A percentile compares a stretch with the other conserved stretches of the same genome.
Evolutionary conservation across 352 stramenopile species (phyloP).

Genomic region (Pythium utonaiense): DNA sequence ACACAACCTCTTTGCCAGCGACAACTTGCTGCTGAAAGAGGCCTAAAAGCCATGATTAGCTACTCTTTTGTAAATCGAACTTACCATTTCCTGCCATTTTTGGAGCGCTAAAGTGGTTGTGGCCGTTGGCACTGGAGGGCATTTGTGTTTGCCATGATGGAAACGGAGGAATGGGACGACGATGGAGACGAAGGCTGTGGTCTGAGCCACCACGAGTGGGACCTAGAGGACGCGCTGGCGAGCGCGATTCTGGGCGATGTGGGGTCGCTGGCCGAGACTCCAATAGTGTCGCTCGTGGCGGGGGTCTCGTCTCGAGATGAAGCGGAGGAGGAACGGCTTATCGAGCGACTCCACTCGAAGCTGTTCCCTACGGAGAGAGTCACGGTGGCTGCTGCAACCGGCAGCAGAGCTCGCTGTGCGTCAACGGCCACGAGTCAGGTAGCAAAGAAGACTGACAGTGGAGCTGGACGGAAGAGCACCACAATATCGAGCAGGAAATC

Average conservation of each 20-base stretch:
- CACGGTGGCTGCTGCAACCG: no score
- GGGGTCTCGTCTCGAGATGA: not conserved
- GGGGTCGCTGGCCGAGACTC: not conserved
- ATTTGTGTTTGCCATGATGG: not conserved
- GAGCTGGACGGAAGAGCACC: not conserved
- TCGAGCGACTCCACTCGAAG: slow-evolving; percentile 12
- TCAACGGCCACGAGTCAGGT: not conserved
- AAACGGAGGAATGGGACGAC: not conserved
- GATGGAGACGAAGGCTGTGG: not conserved
- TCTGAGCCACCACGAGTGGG: slow-evolving; percentile 2
- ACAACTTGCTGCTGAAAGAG: slow-evolving; percentile 45
- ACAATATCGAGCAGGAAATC: not conserved
- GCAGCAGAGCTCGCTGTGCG: not conserved
- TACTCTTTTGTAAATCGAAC: no score
- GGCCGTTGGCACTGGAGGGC: not conserved
- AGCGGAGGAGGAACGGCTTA: slow-evolving; percentile 15
- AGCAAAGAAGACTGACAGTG: not conserved
- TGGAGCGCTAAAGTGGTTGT: no score
- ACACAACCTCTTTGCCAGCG: slow-evolving; percentile 89
- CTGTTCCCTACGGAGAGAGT: not conserved
- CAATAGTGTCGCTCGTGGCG: not conserved
- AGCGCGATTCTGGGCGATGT: slow-evolving; percentile 8
- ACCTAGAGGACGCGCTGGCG: slow-evolving; percentile 18
- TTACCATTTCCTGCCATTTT: no score
- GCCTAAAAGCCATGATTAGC: no score